Percentiles rank a stretch among this genome's conserved stretches.
Evolutionary conservation across 805 yeast genomes (phyloP).

Genomic region (Cyberlindnera saturnus): DNA sequence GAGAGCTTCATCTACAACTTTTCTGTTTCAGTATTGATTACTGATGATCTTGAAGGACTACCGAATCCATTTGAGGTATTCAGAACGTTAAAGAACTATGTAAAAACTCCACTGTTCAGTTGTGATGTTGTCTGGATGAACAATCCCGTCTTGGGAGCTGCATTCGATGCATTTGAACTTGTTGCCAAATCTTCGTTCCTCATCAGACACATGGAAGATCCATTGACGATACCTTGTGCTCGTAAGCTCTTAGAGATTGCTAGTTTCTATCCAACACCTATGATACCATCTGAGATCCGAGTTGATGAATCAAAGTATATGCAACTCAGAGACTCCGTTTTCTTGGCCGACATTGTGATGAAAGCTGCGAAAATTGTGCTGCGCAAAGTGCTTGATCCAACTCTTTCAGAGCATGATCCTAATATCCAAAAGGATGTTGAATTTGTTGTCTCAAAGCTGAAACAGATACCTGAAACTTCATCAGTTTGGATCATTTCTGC

Average conservation of each 20-base stretch:
- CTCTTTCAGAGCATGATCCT: conserved; percentile 2
- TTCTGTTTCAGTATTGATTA: conserved; percentile 31
- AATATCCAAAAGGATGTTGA: conserved; percentile 11
- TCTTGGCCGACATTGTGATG: conserved; percentile 16
- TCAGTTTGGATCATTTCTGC: conserved; percentile 8
- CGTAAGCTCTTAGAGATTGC: conserved; percentile 14
- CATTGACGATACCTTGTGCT: conserved; percentile 6
- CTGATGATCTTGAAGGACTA: conserved; percentile 26
- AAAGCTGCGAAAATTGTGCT: conserved; percentile 15
- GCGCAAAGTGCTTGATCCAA: conserved; percentile 9
- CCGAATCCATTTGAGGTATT: conserved; percentile 40
- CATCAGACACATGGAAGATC: conserved; percentile 8
- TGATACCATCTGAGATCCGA: conserved; percentile 15
- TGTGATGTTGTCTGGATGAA: conserved; percentile 38
- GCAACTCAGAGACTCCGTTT: conserved; percentile 13
- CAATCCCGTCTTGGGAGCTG: conserved; percentile 35
- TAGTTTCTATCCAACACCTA: conserved; percentile 12
- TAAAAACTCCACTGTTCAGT: conserved; percentile 31
- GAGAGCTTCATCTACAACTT: conserved; percentile 41
- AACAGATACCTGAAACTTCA: conserved; percentile 4
- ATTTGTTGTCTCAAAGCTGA: conserved; percentile 2
- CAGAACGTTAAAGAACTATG: conserved; percentile 25
- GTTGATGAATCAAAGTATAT: conserved; percentile 6
- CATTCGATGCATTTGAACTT: conserved; percentile 29
- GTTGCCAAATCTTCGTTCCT: conserved; percentile 32